Base-by-base conservation (phyloP, 2,329 filamentous ascomycete genomes). In the Paracoccidioides brasiliensis region DNA sequence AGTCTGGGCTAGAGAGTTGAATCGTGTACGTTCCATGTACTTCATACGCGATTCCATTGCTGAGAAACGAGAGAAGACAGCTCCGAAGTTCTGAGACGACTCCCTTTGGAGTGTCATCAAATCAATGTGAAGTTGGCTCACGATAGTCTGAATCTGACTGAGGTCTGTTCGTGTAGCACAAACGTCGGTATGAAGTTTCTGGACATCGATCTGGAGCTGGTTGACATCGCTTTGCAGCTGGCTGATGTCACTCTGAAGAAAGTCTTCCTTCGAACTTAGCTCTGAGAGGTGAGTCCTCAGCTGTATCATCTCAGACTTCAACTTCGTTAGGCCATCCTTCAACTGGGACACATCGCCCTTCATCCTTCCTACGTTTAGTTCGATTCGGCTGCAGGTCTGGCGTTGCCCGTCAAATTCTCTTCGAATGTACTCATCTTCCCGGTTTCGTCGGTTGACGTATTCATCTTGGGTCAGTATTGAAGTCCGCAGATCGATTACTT, bases 1-100 rank as follows among this genome's bases (percentile, higher is more conserved):
- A 3, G 68, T 71, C 42, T 69, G 65, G 8, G 70, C 68, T 22
- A 72, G 59, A 1, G 70, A 70, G 61, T 72, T 72, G 61, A 71
- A 72, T 3, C 70, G 66, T 7, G 71, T 64, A 4, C 69, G 63
- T 53, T 71, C 68, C 14, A 64, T 67, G 48, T 70, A 65, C 54
- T 63, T 67, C 67, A 70, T 67, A 0, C 64, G 63, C 0, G 67
- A 62, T 50, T 70, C 66, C 33, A 71, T 66, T 7, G 63, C 38
- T 5, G 63, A 61, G 54, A 69, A 64, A 50, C 67, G 64, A 55
- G 65, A 60, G 42, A 64, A 61, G 2, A 67, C 60, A 4, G 59
- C 57, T 40, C 59, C 64, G 41, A 67, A 58, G 52, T 69, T 66
- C 10, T 62, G 64, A 0, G 66, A 66, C 0, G 64, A 65, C 40